Evolutionary conservation across 306 rosid species (phyloP).

Genomic region (Castanopsis chinensis): DNA sequence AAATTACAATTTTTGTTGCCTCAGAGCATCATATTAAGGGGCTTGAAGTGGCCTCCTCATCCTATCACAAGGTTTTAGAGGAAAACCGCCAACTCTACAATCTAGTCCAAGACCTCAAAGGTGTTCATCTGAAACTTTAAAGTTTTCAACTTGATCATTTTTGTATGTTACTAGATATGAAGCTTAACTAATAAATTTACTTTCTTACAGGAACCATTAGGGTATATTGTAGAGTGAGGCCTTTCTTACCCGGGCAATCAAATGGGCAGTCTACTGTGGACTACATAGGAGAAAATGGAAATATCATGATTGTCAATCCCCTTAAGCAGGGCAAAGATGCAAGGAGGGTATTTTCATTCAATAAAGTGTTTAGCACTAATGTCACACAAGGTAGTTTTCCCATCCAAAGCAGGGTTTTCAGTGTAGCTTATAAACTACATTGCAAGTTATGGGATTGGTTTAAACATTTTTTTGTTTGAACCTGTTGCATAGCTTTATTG

Average conservation of each 20-base stretch:
- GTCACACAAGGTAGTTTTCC: conserved; percentile 78
- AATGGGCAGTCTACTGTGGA: conserved; percentile 73
- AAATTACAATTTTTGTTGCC: conserved; percentile 22
- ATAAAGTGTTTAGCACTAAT: conserved; percentile 78
- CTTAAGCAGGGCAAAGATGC: conserved; percentile 83
- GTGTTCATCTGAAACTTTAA: conserved; percentile 32
- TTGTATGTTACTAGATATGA: neutral
- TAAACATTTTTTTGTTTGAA: neutral
- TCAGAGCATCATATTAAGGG: conserved; percentile 68
- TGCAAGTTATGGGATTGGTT: neutral
- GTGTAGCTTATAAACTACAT: conserved; percentile 4
- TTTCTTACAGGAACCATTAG: conserved; percentile 74
- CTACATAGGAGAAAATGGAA: conserved; percentile 94
- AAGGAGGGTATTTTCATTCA: conserved; percentile 84
- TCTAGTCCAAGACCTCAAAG: conserved; percentile 97
- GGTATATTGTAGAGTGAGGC: conserved; percentile 94
- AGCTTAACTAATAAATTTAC: conserved; percentile 10
- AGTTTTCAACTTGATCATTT: conserved; percentile 1
- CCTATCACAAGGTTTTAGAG: conserved; percentile 80
- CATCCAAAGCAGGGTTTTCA: no score
- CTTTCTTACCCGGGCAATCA: conserved; percentile 73
- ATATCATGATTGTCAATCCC: conserved; percentile 87
- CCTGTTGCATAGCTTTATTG: neutral
- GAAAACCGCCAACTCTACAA: conserved; percentile 85
- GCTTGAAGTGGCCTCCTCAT: conserved; percentile 75